Conservation (phyloP, 192 early-diverging fungal species). For the Backusella westeae region DNA sequence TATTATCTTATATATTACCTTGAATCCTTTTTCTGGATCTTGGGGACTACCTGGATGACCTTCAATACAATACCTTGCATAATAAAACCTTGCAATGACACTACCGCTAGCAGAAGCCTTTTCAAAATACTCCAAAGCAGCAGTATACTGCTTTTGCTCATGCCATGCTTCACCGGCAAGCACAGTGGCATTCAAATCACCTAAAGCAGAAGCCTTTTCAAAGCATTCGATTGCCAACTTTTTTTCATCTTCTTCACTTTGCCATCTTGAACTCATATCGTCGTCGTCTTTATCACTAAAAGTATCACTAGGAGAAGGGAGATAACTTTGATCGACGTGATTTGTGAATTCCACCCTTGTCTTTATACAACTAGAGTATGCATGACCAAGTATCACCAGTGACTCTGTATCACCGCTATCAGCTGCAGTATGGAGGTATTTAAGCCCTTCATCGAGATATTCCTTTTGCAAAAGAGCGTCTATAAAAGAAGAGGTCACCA, state of each 20-base stretch:
- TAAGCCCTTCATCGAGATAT: not conserved
- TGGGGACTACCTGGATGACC: conserved; percentile 20
- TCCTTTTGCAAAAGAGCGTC: conserved; percentile 9
- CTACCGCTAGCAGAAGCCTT: conserved; percentile 26
- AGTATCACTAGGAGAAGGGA: not conserved
- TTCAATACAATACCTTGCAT: conserved; percentile 25
- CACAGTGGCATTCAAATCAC: conserved; percentile 28
- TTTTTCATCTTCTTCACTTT: conserved; percentile 13
- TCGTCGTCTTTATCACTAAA: not conserved
- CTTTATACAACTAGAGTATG: conserved; percentile 19
- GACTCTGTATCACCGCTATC: conserved; percentile 25
- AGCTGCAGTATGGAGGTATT: conserved; percentile 11
- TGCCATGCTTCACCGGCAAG: conserved; percentile 30
- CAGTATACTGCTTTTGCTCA: conserved; percentile 25
- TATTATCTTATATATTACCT: not conserved
- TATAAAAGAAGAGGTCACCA: not conserved
- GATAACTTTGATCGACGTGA: not conserved
- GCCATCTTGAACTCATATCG: not conserved
- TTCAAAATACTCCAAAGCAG: conserved; percentile 27
- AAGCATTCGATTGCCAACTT: conserved; percentile 18
- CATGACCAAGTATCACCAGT: conserved; percentile 20
- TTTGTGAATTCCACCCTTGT: not conserved
- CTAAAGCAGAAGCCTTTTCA: conserved; percentile 30
- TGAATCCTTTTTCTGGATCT: conserved; percentile 19
- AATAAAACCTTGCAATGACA: conserved; percentile 20